Conservation (phyloP, 805 yeast species). For the Wickerhamiella kazuoi region DNA sequence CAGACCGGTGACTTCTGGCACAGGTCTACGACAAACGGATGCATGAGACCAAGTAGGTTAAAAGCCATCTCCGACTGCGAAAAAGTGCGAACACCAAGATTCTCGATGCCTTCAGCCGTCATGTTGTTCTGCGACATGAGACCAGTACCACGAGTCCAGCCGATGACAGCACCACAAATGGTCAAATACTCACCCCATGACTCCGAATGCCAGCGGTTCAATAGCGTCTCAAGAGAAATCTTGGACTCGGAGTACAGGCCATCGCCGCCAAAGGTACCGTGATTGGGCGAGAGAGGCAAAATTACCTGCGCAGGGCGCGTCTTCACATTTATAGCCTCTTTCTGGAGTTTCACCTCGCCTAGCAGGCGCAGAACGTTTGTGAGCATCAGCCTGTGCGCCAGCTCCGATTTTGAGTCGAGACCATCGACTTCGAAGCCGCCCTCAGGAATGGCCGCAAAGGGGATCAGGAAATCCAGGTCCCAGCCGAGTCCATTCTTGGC, state of each 20-base stretch:
- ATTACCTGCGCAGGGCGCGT: conserved; percentile 98
- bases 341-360: conserved; percentile 77
- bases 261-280: conserved; percentile 96
- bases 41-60: conserved; percentile 85
- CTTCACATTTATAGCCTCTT: conserved; percentile 55
- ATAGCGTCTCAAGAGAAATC: conserved; percentile 82
- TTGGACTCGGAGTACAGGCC: conserved; percentile 98
- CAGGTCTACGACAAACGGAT: conserved; percentile 64
- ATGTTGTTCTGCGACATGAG: conserved; percentile 94
- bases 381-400: conserved; percentile 97
- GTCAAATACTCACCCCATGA: conserved; percentile 91
- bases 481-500: conserved; percentile 65
- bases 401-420: conserved; percentile 87
- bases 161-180: conserved; percentile 94
- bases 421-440: conserved; percentile 88
- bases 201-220: conserved; percentile 98
- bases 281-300: conserved; percentile 94
- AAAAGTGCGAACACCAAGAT: conserved; percentile 91
- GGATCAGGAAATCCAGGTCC: conserved; percentile 92
- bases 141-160: conserved; percentile 99
- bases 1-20: conserved; percentile 89
- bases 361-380: conserved; percentile 84
- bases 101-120: conserved; percentile 94
- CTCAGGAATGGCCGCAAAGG: conserved; percentile 98
- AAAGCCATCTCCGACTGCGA: conserved; percentile 99